Conservation (phyloP, 2,329 filamentous ascomycete genomes). For the Scedosporium dehoogii region DNA sequence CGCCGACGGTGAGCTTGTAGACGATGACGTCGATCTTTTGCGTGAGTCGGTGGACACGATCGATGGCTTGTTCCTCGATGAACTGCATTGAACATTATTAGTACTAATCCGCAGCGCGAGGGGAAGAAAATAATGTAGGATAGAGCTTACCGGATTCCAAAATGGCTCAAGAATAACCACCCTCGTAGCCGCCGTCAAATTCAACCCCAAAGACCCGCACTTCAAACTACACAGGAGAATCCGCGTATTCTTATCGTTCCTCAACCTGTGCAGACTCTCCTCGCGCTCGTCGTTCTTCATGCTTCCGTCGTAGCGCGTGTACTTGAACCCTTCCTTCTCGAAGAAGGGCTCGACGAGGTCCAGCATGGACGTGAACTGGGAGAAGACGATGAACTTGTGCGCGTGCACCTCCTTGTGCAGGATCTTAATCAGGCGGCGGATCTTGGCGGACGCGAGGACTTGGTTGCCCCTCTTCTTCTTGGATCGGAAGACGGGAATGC, state of each 20-base stretch:
- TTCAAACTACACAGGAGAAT: conserved; percentile 89
- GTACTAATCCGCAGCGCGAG: background rate
- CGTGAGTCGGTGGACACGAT: conserved; percentile 95
- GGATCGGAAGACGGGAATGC: background rate
- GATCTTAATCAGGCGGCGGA: conserved; percentile 73
- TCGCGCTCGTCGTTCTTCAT: conserved; percentile 94
- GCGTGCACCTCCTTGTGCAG: conserved; percentile 66
- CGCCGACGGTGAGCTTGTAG: conserved; percentile 82
- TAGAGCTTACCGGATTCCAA: conserved; percentile 72
- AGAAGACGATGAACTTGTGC: conserved; percentile 98
- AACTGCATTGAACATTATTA: conserved; percentile 44
- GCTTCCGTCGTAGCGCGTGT: conserved; percentile 83
- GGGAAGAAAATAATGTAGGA: background rate
- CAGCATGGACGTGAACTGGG: conserved; percentile 96
- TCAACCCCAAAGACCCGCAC: conserved; percentile 85
- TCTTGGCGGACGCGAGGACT: conserved; percentile 75
- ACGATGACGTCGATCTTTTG: conserved; percentile 92
- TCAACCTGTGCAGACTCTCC: conserved; percentile 67
- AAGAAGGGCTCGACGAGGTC: conserved; percentile 93
- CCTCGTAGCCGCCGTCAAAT: conserved; percentile 84
- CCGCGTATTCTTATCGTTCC: conserved; percentile 64
- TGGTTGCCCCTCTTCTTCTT: background rate
- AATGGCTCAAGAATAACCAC: conserved; percentile 96
- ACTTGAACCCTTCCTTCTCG: conserved; percentile 60
- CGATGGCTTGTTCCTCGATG: conserved; percentile 97